Evolutionary conservation across 108 stramenopile genomes (phyloP).

Genomic region (Bacterosira constricta): DNA sequence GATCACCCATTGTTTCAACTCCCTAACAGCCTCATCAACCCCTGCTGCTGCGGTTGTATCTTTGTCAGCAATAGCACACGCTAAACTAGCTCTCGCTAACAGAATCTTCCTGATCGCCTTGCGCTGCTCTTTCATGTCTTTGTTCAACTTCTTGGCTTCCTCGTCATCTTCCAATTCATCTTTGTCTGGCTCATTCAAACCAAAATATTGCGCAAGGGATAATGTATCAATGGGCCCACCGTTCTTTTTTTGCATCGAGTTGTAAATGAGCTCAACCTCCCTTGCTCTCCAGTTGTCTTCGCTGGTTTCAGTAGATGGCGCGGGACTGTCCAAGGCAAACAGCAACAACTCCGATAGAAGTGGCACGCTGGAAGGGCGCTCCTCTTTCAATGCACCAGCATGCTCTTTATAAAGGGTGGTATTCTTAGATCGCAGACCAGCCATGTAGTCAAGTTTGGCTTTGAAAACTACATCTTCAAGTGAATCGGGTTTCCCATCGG

Average conservation of each 20-base stretch:
- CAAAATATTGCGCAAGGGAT: constrained; percentile 40
- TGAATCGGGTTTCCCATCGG: constrained; percentile 15
- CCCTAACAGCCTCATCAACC: constrained; percentile 19
- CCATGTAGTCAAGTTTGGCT: constrained; percentile 27
- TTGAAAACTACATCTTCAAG: constrained; percentile 34
- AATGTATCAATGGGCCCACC: constrained; percentile 37
- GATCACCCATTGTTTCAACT: constrained; percentile 21
- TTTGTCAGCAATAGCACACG: background rate
- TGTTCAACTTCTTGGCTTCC: constrained; percentile 34
- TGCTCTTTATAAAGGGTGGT: constrained; percentile 23
- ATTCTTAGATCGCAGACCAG: constrained; percentile 21
- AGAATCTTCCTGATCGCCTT: constrained; percentile 23
- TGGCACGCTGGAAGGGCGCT: constrained; percentile 27
- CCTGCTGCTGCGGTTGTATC: background rate
- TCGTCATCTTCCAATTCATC: constrained; percentile 35
- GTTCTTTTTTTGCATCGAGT: constrained; percentile 9
- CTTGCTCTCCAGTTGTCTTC: constrained; percentile 17
- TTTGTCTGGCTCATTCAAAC: constrained; percentile 29
- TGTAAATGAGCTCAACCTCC: constrained; percentile 27
- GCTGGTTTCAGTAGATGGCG: constrained; percentile 15
- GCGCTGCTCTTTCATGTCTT: constrained; percentile 44
- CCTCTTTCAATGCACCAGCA: no score
- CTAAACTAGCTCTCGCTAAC: background rate
- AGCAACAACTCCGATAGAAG: constrained; percentile 33
- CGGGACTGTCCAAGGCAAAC: constrained; percentile 27